Base-by-base conservation (phyloP, 164 flowering plant genomes). In the Liriodendron chinense region DNA sequence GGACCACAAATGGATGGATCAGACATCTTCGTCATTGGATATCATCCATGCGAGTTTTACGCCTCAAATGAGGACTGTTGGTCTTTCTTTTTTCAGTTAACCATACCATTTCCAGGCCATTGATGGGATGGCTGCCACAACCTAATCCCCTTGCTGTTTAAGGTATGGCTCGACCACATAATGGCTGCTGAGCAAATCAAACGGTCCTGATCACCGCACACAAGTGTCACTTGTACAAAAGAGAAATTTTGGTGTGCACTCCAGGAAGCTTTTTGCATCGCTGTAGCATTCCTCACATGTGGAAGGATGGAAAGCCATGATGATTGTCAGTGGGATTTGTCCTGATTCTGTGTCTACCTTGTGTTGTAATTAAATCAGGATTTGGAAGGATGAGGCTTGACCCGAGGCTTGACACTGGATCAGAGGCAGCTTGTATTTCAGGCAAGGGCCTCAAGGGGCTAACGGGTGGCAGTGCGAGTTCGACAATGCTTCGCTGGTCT, bases 401-500 rank as follows among this genome's bases (percentile, higher is more conserved):
- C 43, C 43, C 43, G n/a, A n/a, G n/a, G 76, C 65, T 68, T 74
- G 79, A 72, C 75, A 70, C 80, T 22, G 49, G 63, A 74, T 59
- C 53, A 48, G 74, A 68, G 34, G 70, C 80, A 74, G 68, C 68
- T 73, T 73, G 79, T 22, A 78, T 62, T 47, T 48, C 72, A 47
- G 75, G 47, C 71, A 81, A 65, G 48, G 78, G 78, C 74, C 61
- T 75, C 48, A 79, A 53, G 78, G 72, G 72, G 24, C 71, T 80
- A 71, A 71, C 20, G n/a, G 69, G 20, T 3, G 75, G 43, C 18
- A 73, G 71, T 1, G 62, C 78, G 59, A 84, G 14, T 9, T 75
- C 81, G 59, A 79, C 64, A 65, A 87, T 81, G 16, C 78, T 76
- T n/a, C 71, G 25, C 70, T 71, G 65, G 75, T 90, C 85, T 59